Percentiles rank a stretch among this genome's conserved stretches.
Conservation (phyloP, 2,329 filamentous ascomycete species). For the Thielaviopsis musarum region DNA sequence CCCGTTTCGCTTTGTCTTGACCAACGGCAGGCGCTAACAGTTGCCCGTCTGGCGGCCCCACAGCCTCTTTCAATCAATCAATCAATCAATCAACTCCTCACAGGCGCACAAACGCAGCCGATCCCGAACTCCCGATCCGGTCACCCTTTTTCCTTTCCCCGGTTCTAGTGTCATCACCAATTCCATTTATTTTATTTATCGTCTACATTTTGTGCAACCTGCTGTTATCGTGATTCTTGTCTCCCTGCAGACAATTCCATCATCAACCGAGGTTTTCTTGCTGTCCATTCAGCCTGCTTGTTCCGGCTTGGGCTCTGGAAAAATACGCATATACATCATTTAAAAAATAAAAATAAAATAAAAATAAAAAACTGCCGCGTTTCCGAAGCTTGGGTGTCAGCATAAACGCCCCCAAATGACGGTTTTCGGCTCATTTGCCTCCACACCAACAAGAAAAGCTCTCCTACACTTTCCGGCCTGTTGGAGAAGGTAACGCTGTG, state of each 20-base stretch:
- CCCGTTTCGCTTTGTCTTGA: neutral
- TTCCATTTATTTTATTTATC: neutral
- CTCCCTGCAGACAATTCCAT: neutral
- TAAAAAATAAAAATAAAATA: neutral
- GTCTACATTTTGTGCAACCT: neutral
- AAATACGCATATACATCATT: neutral
- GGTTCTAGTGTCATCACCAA: neutral
- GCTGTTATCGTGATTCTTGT: neutral
- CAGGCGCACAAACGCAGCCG: neutral
- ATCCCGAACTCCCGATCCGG: slow-evolving; percentile 1
- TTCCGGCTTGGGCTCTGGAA: neutral
- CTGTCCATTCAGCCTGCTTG: neutral
- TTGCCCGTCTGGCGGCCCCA: neutral
- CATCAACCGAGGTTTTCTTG: neutral
- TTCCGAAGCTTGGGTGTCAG: neutral
- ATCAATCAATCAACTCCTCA: too few species aligned
- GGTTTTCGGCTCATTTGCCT: neutral
- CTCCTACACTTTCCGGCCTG: neutral
- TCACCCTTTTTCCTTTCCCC: neutral
- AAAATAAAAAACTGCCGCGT: neutral
- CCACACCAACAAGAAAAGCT: neutral
- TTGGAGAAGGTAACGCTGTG: neutral
- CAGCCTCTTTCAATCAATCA: neutral
- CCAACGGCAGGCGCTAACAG: neutral
- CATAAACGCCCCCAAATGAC: neutral